Base-by-base conservation (phyloP, 2,329 filamentous ascomycete genomes). In the Fusarium sp. region DNA sequence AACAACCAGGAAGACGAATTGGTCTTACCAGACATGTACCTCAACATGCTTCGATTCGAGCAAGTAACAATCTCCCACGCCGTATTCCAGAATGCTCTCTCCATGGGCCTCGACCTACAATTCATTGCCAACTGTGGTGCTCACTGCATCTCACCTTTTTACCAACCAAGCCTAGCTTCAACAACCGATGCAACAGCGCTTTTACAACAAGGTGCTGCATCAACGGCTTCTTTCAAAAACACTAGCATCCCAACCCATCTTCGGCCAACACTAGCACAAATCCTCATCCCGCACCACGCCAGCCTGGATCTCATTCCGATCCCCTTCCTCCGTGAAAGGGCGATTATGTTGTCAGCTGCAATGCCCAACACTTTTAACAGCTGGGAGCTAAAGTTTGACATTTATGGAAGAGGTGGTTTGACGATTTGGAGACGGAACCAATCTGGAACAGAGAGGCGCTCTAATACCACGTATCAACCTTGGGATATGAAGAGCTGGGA, bases 401-500 rank as follows among this genome's bases (percentile, higher is more conserved):
- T 80, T 2, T 80, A 78, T 6, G 64, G 68, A 1, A 37, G 67
- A 22, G 74, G 76, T 0, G 79, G 79, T 0, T 25, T 80, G 22
- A 68, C 38, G 6, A 69, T 75, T 22, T 79, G 78, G 78, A 50
- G 57, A 6, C 4, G 12, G 3, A 33, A 65, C 1, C 57, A 61
- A 2, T 30, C 50, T 11, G 33, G 33, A 8, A 59, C 20, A 4
- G 12, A 50, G 10, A 20, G 33, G 20, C 0, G n/a, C 8, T 1
- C 25, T 3, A 4, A 1, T 0, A 27, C 54, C 3, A 61, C 69
- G 2, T 79, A 76, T 27, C 75, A 72, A 2, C 79, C 79, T 1
- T 80, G 79, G 79, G 77, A 80, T 2, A 75, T 76, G 72, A 72
- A 66, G 43, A 75, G 76, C 2, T 80, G 79, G 79, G 76, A 80